Percentiles rank a stretch among this genome's conserved stretches.
These are phyloP conservation scores for Choiromyces venosus DNA, from an alignment of 495 filamentous ascomycete genomes.

Conservation along the genomic window DNA sequence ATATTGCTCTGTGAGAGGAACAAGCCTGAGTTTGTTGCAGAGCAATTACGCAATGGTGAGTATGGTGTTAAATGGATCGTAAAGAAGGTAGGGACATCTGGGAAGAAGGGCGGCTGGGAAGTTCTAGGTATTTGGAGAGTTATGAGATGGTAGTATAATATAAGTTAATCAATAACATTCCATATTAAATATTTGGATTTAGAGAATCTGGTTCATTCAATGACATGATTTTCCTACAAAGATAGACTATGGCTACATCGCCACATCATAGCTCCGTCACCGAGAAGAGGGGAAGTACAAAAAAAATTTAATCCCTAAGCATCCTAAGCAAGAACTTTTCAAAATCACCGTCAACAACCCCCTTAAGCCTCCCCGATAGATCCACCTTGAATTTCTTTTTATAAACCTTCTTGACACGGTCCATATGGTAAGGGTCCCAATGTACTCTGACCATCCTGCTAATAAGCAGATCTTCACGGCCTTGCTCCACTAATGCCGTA, in stretches of 20 bases:
- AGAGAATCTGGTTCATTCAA: neutral
- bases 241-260: neutral
- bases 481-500: conserved; percentile 46
- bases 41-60: conserved; percentile 53
- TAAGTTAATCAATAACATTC: neutral
- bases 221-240: neutral
- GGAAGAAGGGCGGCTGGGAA: conserved; percentile 88
- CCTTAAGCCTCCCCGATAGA: conserved; percentile 57
- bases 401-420: conserved; percentile 64
- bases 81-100: conserved; percentile 76
- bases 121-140: conserved; percentile 40
- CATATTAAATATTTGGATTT: neutral
- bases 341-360: conserved; percentile 51
- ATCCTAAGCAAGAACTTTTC: conserved; percentile 56
- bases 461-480: conserved; percentile 73
- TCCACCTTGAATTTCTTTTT: conserved; percentile 64
- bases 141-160: conserved; percentile 21
- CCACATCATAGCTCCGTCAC: neutral
- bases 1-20: conserved; percentile 85
- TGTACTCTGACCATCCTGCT: conserved; percentile 74
- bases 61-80: conserved; percentile 56
- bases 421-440: conserved; percentile 75
- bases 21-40: conserved; percentile 67
- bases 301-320: conserved; percentile 28
- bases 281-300: neutral